A percentile compares a stretch with the other conserved stretches of the same genome.
phyloP scores from a whole-genome alignment of 441 rosid species.

The Adansonia madagascariensis region DNA sequence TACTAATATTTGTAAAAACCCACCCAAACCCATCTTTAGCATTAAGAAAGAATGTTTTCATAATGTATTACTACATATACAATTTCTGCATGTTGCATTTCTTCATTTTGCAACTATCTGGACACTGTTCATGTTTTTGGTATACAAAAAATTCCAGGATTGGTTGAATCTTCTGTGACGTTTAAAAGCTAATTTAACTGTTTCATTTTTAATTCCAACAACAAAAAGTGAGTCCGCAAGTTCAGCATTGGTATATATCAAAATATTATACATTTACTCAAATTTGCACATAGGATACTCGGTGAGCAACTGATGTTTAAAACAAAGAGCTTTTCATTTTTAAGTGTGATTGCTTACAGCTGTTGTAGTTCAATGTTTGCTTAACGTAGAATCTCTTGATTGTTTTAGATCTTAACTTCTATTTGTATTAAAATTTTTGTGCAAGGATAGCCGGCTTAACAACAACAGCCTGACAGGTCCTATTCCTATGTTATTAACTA shows the following conservation, averaged over 20 bases:
- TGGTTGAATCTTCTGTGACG: background rate
- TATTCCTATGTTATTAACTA: conserved; percentile 87
- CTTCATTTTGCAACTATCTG: background rate
- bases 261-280: background rate
- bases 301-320: conserved; percentile 7
- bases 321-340: background rate
- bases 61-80: background rate
- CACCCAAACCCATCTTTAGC: background rate
- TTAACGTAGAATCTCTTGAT: background rate
- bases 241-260: background rate
- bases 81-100: background rate
- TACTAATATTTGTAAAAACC: background rate
- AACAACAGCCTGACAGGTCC: conserved; percentile 85
- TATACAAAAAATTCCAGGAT: background rate
- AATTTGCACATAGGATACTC: background rate
- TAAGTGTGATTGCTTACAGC: background rate
- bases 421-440: conserved; percentile 35
- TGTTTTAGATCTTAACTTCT: conserved; percentile 19
- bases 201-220: background rate
- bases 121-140: background rate
- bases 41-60: background rate
- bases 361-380: conserved; percentile 10
- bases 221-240: background rate
- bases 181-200: background rate
- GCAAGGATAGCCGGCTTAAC: conserved; percentile 88